Conservation (phyloP, 2,329 filamentous ascomycete genomes). For the Penicillium hordei region DNA sequence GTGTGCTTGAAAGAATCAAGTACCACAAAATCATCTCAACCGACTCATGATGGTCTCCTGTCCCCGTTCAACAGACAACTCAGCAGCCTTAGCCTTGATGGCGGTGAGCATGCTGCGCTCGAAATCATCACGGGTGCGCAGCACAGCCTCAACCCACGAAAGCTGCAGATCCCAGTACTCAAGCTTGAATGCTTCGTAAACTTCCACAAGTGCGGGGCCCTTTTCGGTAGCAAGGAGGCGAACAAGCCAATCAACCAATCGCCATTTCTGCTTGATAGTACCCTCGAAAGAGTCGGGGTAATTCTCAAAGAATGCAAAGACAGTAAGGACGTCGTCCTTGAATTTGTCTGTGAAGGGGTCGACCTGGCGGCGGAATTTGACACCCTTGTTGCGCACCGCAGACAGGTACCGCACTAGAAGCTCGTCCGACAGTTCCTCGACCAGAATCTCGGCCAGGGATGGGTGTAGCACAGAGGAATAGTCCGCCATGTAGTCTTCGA, state of each 20-base stretch:
- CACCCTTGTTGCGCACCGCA: constrained; percentile 82
- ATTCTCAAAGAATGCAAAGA: constrained; percentile 82
- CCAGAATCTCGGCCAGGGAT: constrained; percentile 83
- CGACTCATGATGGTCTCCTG: constrained; percentile 93
- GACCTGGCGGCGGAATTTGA: constrained; percentile 73
- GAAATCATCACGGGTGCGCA: constrained; percentile 87
- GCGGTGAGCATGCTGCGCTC: constrained; percentile 84
- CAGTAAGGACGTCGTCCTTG: constrained; percentile 85
- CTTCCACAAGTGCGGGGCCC: constrained; percentile 68
- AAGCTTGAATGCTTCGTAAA: constrained; percentile 80
- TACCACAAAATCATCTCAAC: constrained; percentile 61
- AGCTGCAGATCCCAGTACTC: constrained; percentile 93
- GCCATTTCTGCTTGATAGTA: constrained; percentile 87
- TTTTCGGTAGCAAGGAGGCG: constrained; percentile 73
- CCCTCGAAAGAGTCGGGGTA: constrained; percentile 69
- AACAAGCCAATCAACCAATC: constrained; percentile 81
- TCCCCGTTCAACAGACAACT: constrained; percentile 76
- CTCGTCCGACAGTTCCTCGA: constrained; percentile 90
- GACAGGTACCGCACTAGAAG: constrained; percentile 82
- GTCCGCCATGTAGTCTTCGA: constrained; percentile 91
- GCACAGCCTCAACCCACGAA: constrained; percentile 89
- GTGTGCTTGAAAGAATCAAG: background rate
- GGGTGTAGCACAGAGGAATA: constrained; percentile 82
- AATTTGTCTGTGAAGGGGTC: constrained; percentile 93
- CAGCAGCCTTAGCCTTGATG: constrained; percentile 85